Conservation (phyloP, 192 early-diverging fungal genomes). For the Gigaspora rosea region DNA sequence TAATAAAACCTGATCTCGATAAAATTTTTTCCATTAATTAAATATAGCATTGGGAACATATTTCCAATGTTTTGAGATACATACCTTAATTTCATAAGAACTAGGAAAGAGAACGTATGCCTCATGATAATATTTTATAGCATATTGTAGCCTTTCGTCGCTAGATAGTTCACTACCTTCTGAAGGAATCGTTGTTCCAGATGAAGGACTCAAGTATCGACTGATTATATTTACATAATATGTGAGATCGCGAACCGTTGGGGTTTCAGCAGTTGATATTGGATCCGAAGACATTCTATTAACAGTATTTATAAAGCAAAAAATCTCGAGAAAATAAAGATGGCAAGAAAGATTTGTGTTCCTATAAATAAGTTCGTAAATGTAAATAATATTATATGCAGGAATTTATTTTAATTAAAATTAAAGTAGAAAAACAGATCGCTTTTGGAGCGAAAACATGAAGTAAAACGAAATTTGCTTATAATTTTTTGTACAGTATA, state of each 20-base stretch:
- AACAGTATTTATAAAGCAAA: not conserved
- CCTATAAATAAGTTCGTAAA: no score
- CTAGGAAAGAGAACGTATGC: not conserved
- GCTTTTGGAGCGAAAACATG: no score
- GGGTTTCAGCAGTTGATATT: no score
- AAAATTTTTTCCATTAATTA: not conserved
- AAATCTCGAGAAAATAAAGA: not conserved
- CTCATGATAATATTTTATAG: slow-evolving; percentile 6
- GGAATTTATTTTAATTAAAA: no score
- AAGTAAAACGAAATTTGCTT: no score
- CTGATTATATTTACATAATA: slow-evolving; percentile 3
- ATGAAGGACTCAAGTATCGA: no score
- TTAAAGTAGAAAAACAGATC: no score
- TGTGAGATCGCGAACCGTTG: not conserved
- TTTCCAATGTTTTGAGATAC: not conserved
- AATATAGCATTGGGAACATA: not conserved
- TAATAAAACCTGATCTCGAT: not conserved
- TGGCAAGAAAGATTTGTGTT: no score
- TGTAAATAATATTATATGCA: no score
- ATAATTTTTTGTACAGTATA: no score
- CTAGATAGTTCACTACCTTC: not conserved
- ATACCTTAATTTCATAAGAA: slow-evolving; percentile 27
- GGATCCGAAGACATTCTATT: not conserved
- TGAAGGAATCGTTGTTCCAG: no score
- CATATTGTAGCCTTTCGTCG: slow-evolving; percentile 17